These are phyloP conservation scores for Penicillium sp. DNA, from an alignment of 2,329 filamentous ascomycete species.

Conservation along the genomic window DNA sequence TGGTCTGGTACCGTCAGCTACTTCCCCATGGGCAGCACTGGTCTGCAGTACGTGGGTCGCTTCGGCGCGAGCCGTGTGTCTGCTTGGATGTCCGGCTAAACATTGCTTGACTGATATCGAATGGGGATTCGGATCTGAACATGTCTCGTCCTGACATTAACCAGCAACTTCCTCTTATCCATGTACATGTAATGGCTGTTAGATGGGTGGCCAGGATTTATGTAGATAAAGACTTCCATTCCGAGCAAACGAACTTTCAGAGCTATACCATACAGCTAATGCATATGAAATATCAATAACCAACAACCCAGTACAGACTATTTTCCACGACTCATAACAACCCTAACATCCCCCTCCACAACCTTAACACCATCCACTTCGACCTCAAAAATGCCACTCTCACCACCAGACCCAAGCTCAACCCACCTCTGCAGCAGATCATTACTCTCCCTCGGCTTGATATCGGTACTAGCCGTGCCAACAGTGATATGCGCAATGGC, in stretches of 20 bases:
- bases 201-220: too few relatives aligned
- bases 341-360: conserved; percentile 52
- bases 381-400: conserved; percentile 52
- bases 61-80: conserved; percentile 81
- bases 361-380: conserved; percentile 52
- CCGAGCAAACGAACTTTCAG: too few relatives aligned
- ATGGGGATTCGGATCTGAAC: neutral
- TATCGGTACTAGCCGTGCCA: conserved; percentile 65
- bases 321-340: conserved; percentile 40
- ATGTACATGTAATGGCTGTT: neutral
- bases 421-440: conserved; percentile 73
- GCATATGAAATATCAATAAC: neutral
- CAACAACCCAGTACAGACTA: neutral
- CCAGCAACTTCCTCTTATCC: neutral
- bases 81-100: conserved; percentile 76
- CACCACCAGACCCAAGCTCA: conserved; percentile 49
- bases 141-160: neutral
- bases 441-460: conserved; percentile 96
- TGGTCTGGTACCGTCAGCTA: conserved; percentile 95
- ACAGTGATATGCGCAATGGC: conserved; percentile 80
- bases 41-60: conserved; percentile 76
- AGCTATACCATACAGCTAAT: too few relatives aligned
- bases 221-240: too few relatives aligned
- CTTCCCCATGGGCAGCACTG: conserved; percentile 91
- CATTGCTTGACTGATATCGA: neutral